Base-by-base conservation (phyloP, 108 stramenopile genomes). In the Fragilaria radians region DNA sequence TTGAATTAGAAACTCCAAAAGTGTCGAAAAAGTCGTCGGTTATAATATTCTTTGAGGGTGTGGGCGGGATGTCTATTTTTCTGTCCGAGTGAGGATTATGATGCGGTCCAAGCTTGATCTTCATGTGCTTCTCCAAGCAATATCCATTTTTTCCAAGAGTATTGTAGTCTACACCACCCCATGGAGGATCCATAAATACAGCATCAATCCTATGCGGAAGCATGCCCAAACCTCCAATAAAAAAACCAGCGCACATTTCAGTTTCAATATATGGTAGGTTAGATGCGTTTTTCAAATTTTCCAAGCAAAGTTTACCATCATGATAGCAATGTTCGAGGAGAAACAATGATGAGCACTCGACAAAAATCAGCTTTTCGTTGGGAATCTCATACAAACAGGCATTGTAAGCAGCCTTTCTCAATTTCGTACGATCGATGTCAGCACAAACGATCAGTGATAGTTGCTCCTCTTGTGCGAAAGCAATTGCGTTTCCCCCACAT, bases 401-500 rank as follows among this genome's bases (percentile, higher is more conserved):
- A 75, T 92, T 92, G 28, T 74, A 57, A 24, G 87, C 87, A 4
- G 87, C 85, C 77, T 70, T 79, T 61, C 70, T 46, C 25, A 92
- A 69, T 52, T 84, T 77, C 11, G 52, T 45, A 55, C 49, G 30
- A 55, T 88, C 79, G 17, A 62, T 73, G 68, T 92, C 91, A 9
- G 88, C 78, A 32, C 74, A 81, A 48, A 84, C 70, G 19, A 86
- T 76, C 22, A 66, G 25, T 48, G 74, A 52, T 14, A 85, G 71
- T 4, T 76, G 64, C 0, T 66, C 22, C 34, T 52, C 29, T 31
- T 46, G 33, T 17, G 72, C 77, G 74, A 92, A 92, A 11, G 85
- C 87, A 54, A 92, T 86, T 5, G 78, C 69, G 66, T 92, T 92
- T 4, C 91, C 91, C 25, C 91, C 91, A 61, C 85, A 86, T 26